phyloP scores from a whole-genome alignment of 257 asterid species.

The Solanum ossicruentum region DNA sequence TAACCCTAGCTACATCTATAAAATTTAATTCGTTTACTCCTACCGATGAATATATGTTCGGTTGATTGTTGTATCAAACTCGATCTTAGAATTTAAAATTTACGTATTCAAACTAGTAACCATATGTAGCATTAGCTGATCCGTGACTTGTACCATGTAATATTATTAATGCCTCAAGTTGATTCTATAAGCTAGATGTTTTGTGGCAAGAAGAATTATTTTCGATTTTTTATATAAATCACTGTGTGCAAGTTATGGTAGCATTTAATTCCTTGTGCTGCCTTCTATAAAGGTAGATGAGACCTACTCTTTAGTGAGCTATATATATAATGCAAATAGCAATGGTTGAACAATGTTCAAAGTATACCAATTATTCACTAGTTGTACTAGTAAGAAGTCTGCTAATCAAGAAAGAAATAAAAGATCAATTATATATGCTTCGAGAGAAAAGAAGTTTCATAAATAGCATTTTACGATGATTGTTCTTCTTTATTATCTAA shows the following conservation, averaged over 20 bases:
- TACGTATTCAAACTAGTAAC: not conserved
- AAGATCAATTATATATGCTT: not conserved
- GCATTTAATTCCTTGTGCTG: not conserved
- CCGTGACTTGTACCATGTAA: not conserved
- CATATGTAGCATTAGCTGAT: fast-evolving
- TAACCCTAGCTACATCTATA: not conserved
- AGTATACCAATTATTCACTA: not conserved
- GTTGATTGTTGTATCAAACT: not conserved
- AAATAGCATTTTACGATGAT: not conserved
- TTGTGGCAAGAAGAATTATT: not conserved
- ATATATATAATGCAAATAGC: not conserved
- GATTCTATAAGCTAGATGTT: not conserved
- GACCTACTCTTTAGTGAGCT: not conserved
- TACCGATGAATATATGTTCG: not conserved
- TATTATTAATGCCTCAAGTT: not conserved
- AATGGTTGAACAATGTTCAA: not conserved
- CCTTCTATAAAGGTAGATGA: not conserved
- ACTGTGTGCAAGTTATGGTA: too few relatives aligned
- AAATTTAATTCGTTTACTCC: not conserved
- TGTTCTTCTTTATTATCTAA: not conserved
- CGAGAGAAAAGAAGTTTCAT: not conserved
- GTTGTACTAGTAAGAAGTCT: not conserved
- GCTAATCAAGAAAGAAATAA: not conserved
- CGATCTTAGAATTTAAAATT: fast-evolving
- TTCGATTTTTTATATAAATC: too few relatives aligned